A percentile compares a stretch with the other conserved stretches of the same genome.
Conservation (phyloP, 2,329 filamentous ascomycete species). For the Raffaelea ambrosiae region DNA sequence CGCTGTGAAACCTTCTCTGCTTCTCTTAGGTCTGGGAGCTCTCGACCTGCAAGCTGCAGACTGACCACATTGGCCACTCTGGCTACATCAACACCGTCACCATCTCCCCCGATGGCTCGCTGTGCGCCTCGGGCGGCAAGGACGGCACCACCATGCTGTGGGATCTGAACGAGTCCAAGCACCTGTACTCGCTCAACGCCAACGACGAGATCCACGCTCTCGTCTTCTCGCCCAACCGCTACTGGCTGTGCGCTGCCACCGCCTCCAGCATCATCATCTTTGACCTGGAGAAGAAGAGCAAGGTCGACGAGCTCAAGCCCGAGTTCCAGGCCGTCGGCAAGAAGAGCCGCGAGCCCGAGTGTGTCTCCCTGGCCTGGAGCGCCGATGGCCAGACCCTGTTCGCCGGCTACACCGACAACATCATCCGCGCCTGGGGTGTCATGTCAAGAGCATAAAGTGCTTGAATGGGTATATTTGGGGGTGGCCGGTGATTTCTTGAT, state of each 20-base stretch:
- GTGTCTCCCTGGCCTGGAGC: constrained; percentile 93
- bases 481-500: not conserved
- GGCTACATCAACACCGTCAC: constrained; percentile 99
- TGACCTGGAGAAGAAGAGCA: constrained; percentile 99
- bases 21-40: constrained; percentile 87
- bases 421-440: constrained; percentile 95
- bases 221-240: constrained; percentile 99
- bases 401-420: constrained; percentile 99
- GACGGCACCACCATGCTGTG: constrained; percentile 99
- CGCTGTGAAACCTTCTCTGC: no score
- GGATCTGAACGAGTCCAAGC: constrained; percentile 99
- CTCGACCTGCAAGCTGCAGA: constrained; percentile 98
- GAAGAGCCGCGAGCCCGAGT: constrained; percentile 99
- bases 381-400: constrained; percentile 99
- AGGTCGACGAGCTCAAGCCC: constrained; percentile 99
- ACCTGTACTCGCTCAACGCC: constrained; percentile 99
- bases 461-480: not conserved
- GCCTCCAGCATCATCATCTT: constrained; percentile 99
- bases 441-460: constrained; percentile 75
- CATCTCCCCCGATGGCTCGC: constrained; percentile 98
- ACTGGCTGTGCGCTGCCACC: constrained; percentile 99
- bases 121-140: constrained; percentile 98
- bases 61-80: constrained; percentile 99
- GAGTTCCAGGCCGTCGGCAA: constrained; percentile 94
- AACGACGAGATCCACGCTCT: constrained; percentile 99